Evolutionary conservation across 2,329 filamentous ascomycete species (phyloP).

Genomic region (Daldinia eschscholtzii): DNA sequence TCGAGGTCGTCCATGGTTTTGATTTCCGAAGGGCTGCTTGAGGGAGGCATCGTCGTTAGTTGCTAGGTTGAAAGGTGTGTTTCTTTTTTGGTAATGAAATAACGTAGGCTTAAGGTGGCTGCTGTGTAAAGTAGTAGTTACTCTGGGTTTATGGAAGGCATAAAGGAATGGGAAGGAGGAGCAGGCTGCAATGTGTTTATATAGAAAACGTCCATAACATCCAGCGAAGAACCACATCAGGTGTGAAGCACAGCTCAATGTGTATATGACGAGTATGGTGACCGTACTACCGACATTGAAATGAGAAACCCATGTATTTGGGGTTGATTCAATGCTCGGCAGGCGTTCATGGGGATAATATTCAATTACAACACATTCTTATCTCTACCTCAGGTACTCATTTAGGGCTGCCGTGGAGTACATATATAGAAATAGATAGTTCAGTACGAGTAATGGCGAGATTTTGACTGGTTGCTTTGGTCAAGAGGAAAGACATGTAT

Average conservation of each 20-base stretch:
- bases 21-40: background rate
- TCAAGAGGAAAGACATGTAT: background rate
- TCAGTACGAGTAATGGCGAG: background rate
- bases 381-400: background rate
- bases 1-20: background rate
- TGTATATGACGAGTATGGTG: background rate
- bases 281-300: too few relatives aligned
- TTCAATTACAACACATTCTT: background rate
- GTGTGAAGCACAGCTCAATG: background rate
- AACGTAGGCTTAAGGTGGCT: background rate
- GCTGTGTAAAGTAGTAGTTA: background rate
- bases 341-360: background rate
- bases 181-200: background rate
- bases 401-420: too few relatives aligned
- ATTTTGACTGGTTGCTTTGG: background rate
- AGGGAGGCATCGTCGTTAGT: background rate
- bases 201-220: background rate
- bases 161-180: background rate
- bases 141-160: background rate
- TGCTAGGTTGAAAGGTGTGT: background rate
- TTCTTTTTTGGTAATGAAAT: background rate
- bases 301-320: too few relatives aligned
- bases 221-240: background rate
- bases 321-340: background rate
- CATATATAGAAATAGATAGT: too few relatives aligned